These are phyloP conservation scores for Solanum boliviense DNA, from an alignment of 257 asterid species.

Conservation along the genomic window DNA sequence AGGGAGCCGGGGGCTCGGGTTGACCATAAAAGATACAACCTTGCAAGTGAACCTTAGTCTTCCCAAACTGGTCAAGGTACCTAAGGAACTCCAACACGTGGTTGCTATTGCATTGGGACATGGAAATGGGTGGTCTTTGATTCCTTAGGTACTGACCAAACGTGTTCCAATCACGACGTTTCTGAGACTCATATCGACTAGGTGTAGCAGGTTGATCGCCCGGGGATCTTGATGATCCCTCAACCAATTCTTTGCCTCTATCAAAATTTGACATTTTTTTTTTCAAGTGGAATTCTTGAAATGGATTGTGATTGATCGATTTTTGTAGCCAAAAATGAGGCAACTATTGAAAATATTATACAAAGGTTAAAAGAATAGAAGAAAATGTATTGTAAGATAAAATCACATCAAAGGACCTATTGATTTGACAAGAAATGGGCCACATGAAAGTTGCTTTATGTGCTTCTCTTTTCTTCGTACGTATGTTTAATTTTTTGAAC, in stretches of 20 bases:
- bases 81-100: conserved; percentile 58
- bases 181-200: conserved; percentile 62
- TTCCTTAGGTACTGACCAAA: conserved; percentile 64
- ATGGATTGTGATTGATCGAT: background rate
- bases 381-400: conserved; percentile 11
- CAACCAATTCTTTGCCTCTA: conserved; percentile 29
- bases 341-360: background rate
- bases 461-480: conserved; percentile 8
- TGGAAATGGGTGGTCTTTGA: conserved; percentile 48
- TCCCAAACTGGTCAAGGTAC: conserved; percentile 69
- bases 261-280: conserved; percentile 8
- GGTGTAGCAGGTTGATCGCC: conserved; percentile 18
- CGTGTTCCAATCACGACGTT: conserved; percentile 80
- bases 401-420: conserved; percentile 35
- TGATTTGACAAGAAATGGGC: conserved; percentile 75
- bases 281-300: background rate
- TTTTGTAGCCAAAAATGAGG: conserved; percentile 18
- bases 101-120: conserved; percentile 43
- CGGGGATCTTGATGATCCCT: conserved; percentile 43
- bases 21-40: conserved; percentile 71
- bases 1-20: conserved; percentile 74
- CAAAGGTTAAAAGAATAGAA: conserved; percentile 28
- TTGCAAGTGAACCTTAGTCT: conserved; percentile 67
- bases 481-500: background rate
- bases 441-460: conserved; percentile 46